A percentile compares a stretch with the other conserved stretches of the same genome.
Conservation (phyloP, 257 asterid species). For the Mitragyna speciosa region DNA sequence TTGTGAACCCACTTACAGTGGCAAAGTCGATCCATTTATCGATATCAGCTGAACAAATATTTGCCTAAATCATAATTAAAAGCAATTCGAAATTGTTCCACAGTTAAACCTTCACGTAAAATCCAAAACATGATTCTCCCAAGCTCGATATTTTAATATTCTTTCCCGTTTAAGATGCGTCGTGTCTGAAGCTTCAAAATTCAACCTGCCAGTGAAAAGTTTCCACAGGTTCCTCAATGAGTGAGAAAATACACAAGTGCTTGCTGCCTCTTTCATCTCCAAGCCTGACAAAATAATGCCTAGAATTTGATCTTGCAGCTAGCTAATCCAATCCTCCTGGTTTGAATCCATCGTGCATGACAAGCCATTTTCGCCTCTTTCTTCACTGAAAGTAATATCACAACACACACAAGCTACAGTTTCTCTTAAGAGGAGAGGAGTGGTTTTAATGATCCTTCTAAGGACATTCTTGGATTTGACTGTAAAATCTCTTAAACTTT, state of each 20-base stretch:
- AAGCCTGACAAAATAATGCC: background rate
- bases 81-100: background rate
- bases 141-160: background rate
- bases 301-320: background rate
- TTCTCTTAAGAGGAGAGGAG: no score
- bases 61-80: background rate
- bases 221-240: background rate
- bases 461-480: no score
- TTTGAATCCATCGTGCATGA: no score
- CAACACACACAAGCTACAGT: no score
- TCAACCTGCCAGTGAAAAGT: background rate
- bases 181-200: background rate
- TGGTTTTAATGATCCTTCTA: no score
- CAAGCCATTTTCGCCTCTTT: no score
- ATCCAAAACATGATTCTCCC: background rate
- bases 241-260: background rate
- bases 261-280: background rate
- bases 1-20: background rate
- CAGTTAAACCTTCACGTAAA: background rate
- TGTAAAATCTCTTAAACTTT: no score
- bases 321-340: background rate
- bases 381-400: no score
- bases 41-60: background rate
- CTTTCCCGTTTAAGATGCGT: background rate
- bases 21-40: slow-evolving; percentile 7